These are phyloP conservation scores for Ophiostoma perfectum DNA, from an alignment of 2,329 filamentous ascomycete genomes.

Conservation along the genomic window DNA sequence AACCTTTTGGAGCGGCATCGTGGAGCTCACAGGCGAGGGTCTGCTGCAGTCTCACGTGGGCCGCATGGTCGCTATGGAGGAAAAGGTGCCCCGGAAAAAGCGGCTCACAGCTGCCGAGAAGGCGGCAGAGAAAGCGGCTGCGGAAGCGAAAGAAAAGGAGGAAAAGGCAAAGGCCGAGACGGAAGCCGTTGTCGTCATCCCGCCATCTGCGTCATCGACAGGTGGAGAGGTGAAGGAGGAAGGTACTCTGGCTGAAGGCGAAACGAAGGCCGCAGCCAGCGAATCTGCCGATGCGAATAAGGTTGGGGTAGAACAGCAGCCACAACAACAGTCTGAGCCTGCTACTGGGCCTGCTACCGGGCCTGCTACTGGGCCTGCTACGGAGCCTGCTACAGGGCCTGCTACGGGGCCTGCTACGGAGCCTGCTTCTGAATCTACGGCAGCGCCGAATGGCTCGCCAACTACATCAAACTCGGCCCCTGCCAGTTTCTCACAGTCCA, in stretches of 20 bases:
- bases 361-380: not conserved
- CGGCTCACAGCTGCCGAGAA: constrained; percentile 36
- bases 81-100: constrained; percentile 51
- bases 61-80: constrained; percentile 57
- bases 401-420: not conserved
- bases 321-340: not conserved
- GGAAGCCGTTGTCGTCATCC: not conserved
- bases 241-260: not conserved
- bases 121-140: constrained; percentile 16
- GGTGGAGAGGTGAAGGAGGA: not conserved
- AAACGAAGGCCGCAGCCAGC: not conserved
- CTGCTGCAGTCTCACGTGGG: constrained; percentile 63
- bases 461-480: not conserved
- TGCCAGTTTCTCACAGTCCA: constrained; percentile 8
- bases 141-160: constrained; percentile 8
- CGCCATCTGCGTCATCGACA: not conserved
- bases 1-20: constrained; percentile 88
- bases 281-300: not conserved
- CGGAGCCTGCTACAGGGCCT: not conserved
- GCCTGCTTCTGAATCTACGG: not conserved
- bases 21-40: constrained; percentile 66
- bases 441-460: not conserved
- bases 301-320: not conserved
- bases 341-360: not conserved
- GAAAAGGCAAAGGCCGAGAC: not conserved